Base-by-base conservation (phyloP, 2,329 filamentous ascomycete genomes). In the Pseudonectria buxi region DNA sequence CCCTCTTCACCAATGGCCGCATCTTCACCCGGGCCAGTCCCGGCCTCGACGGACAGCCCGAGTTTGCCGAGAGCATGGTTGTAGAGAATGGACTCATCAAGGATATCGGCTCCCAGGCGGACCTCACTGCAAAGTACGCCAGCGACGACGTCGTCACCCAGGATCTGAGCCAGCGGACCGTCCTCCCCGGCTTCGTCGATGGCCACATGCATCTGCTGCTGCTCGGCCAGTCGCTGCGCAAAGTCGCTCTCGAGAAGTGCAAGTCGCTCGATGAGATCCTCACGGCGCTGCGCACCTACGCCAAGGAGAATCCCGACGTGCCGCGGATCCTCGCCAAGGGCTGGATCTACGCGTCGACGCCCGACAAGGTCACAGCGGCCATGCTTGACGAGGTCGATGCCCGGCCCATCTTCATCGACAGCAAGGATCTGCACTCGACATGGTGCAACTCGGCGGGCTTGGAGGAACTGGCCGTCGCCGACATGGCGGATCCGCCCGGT, bases 141-240 rank as follows among this genome's bases (percentile, higher is more conserved):
- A 24, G 28, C 2, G 28, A 28, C 7, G 33, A 42, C 12, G 27
- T 44, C 12, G 7, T 31, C 10, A 47, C 41, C 1, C 47, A 48
- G 18, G 53, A 65, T 24, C 35, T 65, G 3, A 33, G 32, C 2
- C 58, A 61, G 2, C 50, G 49, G 14, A 63, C 61, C 2, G 57
- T 77, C 3, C 58, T 77, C 2, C 73, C 74, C 0, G 67, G 72
- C 11, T 77, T 78, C 55, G 68, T 77, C 26, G 74, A 78, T 39
- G 72, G 70, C 6, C 74, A 78, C 41, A 65, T 75, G 55, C 74
- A 78, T 46, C 61, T 78, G 9, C 60, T 77, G 0, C 58, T 72
- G 9, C 60, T 75, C 1, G 74, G 73, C 2, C 71, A 75, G 41
- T 67, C 71, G 0, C 59, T 77, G 13, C 64, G 60, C 18, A 76